These are phyloP conservation scores for Saccharomyces hybrid DNA, from an alignment of 1,139 yeast species.

Conservation along the genomic window DNA sequence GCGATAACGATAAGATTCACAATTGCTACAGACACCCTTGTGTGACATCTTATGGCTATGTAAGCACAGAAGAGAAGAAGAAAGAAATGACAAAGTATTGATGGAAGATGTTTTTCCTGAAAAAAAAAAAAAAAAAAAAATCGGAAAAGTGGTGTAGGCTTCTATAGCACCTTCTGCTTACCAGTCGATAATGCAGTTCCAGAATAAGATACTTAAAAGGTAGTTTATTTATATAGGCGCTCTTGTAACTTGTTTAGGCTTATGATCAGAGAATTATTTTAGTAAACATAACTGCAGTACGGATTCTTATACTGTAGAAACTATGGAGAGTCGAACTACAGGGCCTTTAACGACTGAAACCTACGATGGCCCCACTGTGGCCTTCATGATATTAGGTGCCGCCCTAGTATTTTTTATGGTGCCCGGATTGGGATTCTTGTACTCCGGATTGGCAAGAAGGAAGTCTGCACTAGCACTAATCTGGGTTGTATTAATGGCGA, in stretches of 20 bases:
- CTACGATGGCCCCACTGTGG: slow-evolving; percentile 47
- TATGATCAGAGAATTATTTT: not conserved
- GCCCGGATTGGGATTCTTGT: slow-evolving; percentile 88
- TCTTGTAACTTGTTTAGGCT: not conserved
- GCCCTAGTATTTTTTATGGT: slow-evolving; percentile 86
- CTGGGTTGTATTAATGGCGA: slow-evolving; percentile 71
- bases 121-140: not conserved
- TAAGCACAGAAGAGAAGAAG: too few species aligned
- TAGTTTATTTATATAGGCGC: not conserved
- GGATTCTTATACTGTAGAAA: not conserved
- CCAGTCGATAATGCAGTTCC: not conserved
- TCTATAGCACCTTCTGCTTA: not conserved
- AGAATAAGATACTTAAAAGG: not conserved
- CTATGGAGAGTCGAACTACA: slow-evolving; percentile 1
- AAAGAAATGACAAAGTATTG: too few species aligned
- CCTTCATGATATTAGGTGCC: slow-evolving; percentile 45
- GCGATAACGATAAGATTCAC: too few species aligned
- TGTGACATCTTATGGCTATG: too few species aligned
- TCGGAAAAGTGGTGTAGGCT: not conserved
- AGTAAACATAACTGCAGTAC: not conserved
- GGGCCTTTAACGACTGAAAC: slow-evolving; percentile 26
- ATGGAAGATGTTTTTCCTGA: too few species aligned
- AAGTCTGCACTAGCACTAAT: slow-evolving; percentile 86
- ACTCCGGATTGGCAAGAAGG: slow-evolving; percentile 88
- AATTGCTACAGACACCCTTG: too few species aligned